Evolutionary conservation across 768 basidiomycete genomes (phyloP).

Genomic region (Multifurca ochricompacta): DNA sequence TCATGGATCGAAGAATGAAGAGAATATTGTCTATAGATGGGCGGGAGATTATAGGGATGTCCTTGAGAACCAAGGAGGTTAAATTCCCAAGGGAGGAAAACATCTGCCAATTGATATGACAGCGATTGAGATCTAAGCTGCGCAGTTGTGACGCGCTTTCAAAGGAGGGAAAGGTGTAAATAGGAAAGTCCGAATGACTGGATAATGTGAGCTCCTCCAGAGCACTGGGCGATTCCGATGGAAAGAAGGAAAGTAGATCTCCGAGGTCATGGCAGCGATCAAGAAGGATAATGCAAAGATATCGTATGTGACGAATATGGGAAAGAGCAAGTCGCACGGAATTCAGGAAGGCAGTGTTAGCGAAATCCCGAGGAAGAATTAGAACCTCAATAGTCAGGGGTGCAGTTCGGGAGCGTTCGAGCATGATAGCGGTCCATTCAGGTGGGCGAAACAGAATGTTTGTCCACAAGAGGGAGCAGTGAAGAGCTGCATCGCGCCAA

Average conservation of each 20-base stretch:
- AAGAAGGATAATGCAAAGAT: background rate
- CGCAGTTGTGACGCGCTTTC: conserved; percentile 6
- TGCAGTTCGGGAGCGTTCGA: conserved; percentile 11
- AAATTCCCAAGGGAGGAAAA: conserved; percentile 4
- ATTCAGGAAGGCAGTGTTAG: background rate
- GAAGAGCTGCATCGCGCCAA: conserved; percentile 17
- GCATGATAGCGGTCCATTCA: conserved; percentile 14
- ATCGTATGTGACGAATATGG: conserved; percentile 13
- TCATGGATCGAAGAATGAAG: conserved; percentile 1
- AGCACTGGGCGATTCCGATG: background rate
- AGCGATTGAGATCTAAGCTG: background rate
- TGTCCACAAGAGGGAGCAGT: conserved; percentile 17
- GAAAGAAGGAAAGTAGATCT: background rate
- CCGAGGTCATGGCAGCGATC: background rate
- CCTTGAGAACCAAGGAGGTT: background rate
- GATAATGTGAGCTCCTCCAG: conserved; percentile 5
- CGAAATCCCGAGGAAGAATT: background rate
- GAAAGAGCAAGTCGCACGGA: conserved; percentile 12
- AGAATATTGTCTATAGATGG: conserved; percentile 5
- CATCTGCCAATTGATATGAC: conserved; percentile 8
- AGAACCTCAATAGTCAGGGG: conserved; percentile 6
- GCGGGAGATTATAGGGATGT: background rate
- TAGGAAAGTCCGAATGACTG: background rate
- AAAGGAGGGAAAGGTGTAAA: background rate
- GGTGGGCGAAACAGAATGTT: conserved; percentile 13